These are phyloP conservation scores for Corynespora cassiicola DNA, from an alignment of 2,329 filamentous ascomycete species.

Conservation along the genomic window DNA sequence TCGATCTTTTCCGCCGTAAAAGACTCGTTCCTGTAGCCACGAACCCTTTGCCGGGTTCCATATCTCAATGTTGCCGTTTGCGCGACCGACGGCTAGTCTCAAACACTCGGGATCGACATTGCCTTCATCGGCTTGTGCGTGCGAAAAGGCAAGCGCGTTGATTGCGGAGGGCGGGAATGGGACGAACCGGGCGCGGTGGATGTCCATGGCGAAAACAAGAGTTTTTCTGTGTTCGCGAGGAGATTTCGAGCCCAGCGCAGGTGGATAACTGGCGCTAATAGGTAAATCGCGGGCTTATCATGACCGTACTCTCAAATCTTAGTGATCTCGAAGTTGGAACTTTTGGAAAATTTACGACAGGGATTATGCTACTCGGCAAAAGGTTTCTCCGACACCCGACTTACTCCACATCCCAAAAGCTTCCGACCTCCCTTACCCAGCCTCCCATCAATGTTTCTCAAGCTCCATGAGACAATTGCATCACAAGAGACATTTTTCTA, in stretches of 20 bases:
- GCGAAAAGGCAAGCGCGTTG: constrained; percentile 93
- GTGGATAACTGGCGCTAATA: constrained; percentile 22
- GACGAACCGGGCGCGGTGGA: constrained; percentile 96
- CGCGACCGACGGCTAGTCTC: constrained; percentile 85
- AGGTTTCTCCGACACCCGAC: too few species aligned
- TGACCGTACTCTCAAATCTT: constrained; percentile 10
- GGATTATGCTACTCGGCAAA: too few species aligned
- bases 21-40: constrained; percentile 90
- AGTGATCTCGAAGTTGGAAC: neutral
- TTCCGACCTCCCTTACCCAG: too few species aligned
- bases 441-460: too few species aligned
- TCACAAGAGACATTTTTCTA: too few species aligned
- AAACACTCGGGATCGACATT: constrained; percentile 62
- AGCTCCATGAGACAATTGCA: too few species aligned
- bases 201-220: constrained; percentile 73
- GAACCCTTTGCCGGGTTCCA: constrained; percentile 86
- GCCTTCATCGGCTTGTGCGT: constrained; percentile 55
- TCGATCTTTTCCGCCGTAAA: constrained; percentile 81
- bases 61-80: constrained; percentile 96
- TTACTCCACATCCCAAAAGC: too few species aligned
- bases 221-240: neutral
- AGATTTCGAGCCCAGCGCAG: constrained; percentile 19
- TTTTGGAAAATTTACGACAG: neutral
- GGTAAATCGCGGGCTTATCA: constrained; percentile 18
- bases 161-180: constrained; percentile 90